A percentile compares a stretch with the other conserved stretches of the same genome.
Conservation (phyloP, 2,329 filamentous ascomycete species). For the Pseudocercospora pini-densiflorae region DNA sequence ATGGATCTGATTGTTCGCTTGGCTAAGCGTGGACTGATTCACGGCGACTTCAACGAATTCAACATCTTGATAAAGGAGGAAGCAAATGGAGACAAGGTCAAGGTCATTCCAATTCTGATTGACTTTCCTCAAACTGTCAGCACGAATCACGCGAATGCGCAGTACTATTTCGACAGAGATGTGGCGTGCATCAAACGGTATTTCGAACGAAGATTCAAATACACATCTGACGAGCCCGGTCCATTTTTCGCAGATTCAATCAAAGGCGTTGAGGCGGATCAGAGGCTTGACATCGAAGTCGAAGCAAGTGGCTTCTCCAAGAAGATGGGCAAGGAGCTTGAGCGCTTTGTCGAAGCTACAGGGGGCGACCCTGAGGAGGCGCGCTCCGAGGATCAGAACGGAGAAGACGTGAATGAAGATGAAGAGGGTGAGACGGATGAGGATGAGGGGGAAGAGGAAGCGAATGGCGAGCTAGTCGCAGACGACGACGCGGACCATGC, state of each 20-base stretch:
- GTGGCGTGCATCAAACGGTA: slow-evolving; percentile 95
- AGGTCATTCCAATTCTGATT: slow-evolving; percentile 80
- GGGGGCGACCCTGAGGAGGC: slow-evolving; percentile 50
- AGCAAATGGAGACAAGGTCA: slow-evolving; percentile 44
- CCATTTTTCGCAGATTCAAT: slow-evolving; percentile 85
- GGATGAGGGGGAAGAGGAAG: slow-evolving; percentile 23
- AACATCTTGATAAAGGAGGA: slow-evolving; percentile 90
- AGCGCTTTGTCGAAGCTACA: slow-evolving; percentile 80
- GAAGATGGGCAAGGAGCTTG: slow-evolving; percentile 95
- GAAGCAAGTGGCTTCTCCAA: slow-evolving; percentile 94
- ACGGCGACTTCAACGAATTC: slow-evolving; percentile 99
- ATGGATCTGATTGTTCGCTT: slow-evolving; percentile 84
- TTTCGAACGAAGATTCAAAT: slow-evolving; percentile 87
- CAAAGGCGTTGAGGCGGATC: slow-evolving; percentile 70
- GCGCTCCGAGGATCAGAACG: slow-evolving; percentile 46
- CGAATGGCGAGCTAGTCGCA: slow-evolving; percentile 10
- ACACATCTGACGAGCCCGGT: slow-evolving; percentile 78
- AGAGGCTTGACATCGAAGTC: slow-evolving; percentile 81
- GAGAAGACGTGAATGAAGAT: slow-evolving; percentile 41
- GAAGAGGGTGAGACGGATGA: slow-evolving; percentile 41
- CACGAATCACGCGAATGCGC: slow-evolving; percentile 88
- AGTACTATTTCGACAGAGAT: slow-evolving; percentile 97
- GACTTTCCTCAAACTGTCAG: slow-evolving; percentile 99
- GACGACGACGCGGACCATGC: slow-evolving; percentile 23
- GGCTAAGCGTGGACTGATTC: slow-evolving; percentile 86